Conservation (phyloP, 2,329 filamentous ascomycete species). For the Cercospora zeina region DNA sequence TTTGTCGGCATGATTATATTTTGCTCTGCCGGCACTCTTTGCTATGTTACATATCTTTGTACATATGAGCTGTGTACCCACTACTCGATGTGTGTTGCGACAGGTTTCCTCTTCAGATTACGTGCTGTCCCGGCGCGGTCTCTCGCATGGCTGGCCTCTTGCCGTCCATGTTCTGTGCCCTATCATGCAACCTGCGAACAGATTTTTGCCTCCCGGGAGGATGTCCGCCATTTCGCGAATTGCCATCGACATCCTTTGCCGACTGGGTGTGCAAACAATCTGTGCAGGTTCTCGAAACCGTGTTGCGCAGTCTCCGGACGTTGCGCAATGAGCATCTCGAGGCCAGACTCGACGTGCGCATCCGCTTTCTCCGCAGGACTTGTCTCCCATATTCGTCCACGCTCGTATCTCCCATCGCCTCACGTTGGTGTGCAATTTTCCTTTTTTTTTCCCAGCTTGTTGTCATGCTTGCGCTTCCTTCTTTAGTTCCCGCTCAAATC, state of each 20-base stretch:
- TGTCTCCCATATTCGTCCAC: neutral
- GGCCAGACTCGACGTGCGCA: neutral
- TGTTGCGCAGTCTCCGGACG: no score
- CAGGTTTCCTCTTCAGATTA: neutral
- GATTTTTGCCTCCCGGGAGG: neutral
- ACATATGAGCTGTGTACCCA: neutral
- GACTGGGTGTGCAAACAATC: neutral
- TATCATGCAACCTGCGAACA: neutral
- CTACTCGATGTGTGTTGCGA: neutral
- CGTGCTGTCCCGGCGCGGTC: neutral
- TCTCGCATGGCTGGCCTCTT: neutral
- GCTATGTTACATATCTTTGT: neutral
- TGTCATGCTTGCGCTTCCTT: neutral
- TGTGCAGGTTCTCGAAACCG: neutral
- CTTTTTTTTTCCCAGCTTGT: neutral
- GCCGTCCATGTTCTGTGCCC: neutral
- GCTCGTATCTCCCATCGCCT: neutral
- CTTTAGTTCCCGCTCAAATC: slow-evolving; percentile 60
- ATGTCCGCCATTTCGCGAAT: neutral
- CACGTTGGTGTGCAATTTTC: neutral
- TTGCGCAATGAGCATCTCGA: neutral
- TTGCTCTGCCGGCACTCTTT: neutral
- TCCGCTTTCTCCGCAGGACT: neutral
- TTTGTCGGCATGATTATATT: neutral
- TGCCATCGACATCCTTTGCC: neutral